phyloP scores from a whole-genome alignment of 768 basidiomycete genomes.

The Chalciporus piperatus region DNA sequence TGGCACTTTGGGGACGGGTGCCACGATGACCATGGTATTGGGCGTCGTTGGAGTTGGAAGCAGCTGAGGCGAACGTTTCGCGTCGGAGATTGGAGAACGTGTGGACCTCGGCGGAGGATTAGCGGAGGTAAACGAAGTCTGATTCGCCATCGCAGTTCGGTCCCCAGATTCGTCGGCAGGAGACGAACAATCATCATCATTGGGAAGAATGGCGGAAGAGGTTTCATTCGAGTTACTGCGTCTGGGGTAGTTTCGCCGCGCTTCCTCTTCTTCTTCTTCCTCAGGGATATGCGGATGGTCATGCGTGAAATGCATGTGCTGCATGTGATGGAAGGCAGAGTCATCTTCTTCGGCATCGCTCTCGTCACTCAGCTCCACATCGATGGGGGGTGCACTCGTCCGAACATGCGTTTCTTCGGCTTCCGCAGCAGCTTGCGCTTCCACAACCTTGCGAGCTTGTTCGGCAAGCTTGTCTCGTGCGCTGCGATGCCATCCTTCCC shows the following conservation, averaged over 20 bases:
- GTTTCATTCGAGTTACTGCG: constrained; percentile 20
- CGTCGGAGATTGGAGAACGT: constrained; percentile 17
- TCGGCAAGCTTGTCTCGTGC: constrained; percentile 67
- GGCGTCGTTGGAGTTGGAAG: constrained; percentile 29
- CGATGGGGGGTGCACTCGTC: constrained; percentile 58
- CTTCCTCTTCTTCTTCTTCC: constrained; percentile 62
- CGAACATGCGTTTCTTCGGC: constrained; percentile 46
- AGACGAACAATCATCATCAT: constrained; percentile 14
- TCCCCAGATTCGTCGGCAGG: constrained; percentile 8
- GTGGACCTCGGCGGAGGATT: constrained; percentile 17
- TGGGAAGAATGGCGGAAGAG: constrained; percentile 36
- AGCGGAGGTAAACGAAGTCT: constrained; percentile 11
- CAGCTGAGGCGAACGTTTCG: constrained; percentile 19
- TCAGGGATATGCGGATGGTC: constrained; percentile 65
- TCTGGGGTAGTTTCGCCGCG: constrained; percentile 20
- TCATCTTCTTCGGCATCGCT: constrained; percentile 68
- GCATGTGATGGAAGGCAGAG: constrained; percentile 33
- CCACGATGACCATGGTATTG: constrained; percentile 19
- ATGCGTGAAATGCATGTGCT: constrained; percentile 38
- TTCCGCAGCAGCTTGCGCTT: constrained; percentile 38
- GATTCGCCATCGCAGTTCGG: constrained; percentile 17
- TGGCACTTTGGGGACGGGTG: constrained; percentile 24
- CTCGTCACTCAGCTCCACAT: constrained; percentile 76
- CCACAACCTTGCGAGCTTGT: constrained; percentile 61
- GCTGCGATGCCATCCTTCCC: constrained; percentile 63